Evolutionary conservation across 768 basidiomycete genomes (phyloP).

Genomic region (Leccinum broughii): DNA sequence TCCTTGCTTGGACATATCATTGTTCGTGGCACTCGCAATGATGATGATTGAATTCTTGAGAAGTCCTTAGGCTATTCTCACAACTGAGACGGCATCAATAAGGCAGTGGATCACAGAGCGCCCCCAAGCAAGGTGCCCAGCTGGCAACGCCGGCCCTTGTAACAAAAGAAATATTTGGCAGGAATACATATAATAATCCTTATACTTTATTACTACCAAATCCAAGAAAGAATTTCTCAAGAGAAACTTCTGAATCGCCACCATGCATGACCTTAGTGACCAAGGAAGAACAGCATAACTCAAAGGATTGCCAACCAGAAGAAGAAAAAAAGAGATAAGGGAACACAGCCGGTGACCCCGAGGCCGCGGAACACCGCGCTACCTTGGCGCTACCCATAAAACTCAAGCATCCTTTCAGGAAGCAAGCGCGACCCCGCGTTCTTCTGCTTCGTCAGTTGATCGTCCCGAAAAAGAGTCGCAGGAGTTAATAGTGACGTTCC

Average conservation of each 20-base stretch:
- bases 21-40: too few relatives aligned
- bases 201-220: neutral
- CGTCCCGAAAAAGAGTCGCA: conserved; percentile 35
- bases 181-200: neutral
- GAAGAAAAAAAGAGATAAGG: neutral
- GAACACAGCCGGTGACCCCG: conserved; percentile 50
- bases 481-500: conserved; percentile 51
- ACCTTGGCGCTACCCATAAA: conserved; percentile 59
- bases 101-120: too few relatives aligned
- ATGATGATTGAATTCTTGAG: too few relatives aligned
- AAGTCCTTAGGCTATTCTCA: too few relatives aligned
- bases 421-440: conserved; percentile 45
- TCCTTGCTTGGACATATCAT: too few relatives aligned
- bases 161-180: too few relatives aligned
- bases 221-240: neutral
- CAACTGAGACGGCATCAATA: too few relatives aligned
- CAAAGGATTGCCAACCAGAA: neutral
- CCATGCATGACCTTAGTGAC: neutral
- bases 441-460: conserved; percentile 35
- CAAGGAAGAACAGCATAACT: neutral
- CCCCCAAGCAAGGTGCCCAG: too few relatives aligned
- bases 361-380: conserved; percentile 57
- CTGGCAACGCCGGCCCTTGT: too few relatives aligned
- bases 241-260: neutral
- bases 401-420: conserved; percentile 36